Conservation (phyloP, 495 filamentous ascomycete species). For the Podospora tetraspora region DNA sequence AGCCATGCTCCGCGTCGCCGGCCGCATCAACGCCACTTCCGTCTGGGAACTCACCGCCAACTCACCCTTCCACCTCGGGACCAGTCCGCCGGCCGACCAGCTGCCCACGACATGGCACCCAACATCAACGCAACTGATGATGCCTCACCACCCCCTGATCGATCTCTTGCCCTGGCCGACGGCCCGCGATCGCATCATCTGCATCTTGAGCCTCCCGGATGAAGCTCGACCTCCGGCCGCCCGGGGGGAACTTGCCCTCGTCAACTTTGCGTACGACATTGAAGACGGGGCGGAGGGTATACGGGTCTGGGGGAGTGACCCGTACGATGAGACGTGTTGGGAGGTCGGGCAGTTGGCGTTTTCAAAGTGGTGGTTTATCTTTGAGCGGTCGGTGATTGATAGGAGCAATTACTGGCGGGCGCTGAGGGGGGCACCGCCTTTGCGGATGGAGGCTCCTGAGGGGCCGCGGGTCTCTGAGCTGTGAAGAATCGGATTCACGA, state of each 20-base stretch:
- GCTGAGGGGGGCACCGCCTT: conserved; percentile 17
- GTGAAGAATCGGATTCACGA: not conserved
- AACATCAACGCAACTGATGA: conserved; percentile 20
- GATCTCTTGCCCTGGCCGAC: conserved; percentile 48
- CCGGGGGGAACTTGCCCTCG: conserved; percentile 36
- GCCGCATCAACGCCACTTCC: conserved; percentile 18
- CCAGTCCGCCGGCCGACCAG: conserved; percentile 9
- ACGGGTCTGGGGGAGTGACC: conserved; percentile 31
- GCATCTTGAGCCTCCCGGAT: conserved; percentile 36
- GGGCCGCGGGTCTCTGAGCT: not conserved
- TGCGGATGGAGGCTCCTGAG: not conserved
- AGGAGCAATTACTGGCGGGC: conserved; percentile 38
- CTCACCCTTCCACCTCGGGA: conserved; percentile 19
- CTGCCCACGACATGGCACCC: conserved; percentile 26
- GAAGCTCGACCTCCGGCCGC: conserved; percentile 6
- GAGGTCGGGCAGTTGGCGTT: conserved; percentile 47
- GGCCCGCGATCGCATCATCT: conserved; percentile 42
- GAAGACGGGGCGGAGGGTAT: conserved; percentile 46
- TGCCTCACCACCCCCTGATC: conserved; percentile 47
- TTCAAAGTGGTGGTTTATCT: conserved; percentile 49
- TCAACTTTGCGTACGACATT: conserved; percentile 42
- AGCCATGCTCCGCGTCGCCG: conserved; percentile 23
- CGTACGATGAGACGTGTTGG: conserved; percentile 37
- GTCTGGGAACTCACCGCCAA: conserved; percentile 20
- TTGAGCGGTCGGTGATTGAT: conserved; percentile 40